Base-by-base conservation (phyloP, 805 yeast species). In the Jamesozyma spencerorum region DNA sequence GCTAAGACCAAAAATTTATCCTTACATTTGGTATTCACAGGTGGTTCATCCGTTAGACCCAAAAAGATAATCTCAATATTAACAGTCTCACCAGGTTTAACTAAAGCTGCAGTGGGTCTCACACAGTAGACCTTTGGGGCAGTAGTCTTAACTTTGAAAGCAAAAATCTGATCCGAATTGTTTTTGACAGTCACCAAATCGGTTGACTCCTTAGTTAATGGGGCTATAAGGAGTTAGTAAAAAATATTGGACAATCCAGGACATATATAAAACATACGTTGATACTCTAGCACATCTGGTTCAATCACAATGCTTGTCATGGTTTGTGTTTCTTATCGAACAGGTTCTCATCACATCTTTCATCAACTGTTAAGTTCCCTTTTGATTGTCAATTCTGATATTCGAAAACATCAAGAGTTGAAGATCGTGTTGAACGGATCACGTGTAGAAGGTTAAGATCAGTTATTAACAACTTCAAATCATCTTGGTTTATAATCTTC, bases 41-140 rank as follows among this genome's bases (percentile, higher is more conserved):
- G 68, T 39, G 94, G 88, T 44, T 85, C 90, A 53, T 78, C 77
- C 40, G 78, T 67, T 51, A 84, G 71, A 13, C 95, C 95, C 64
- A 88, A 88, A 47, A 86, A 77, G 53, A 86, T 85, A 53, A 92
- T 81, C 36, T 88, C 75, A 39, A 92, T 84, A 41, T 82, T 77
- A 39, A 79, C 64, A 18, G 79, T 62, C 48, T 75, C 74, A 28
- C 94, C 92, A 12, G 97, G 88, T 22, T 69, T 70, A 42, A 92
- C 70, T 28, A 81, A 62, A 13, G 92, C 77, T 44, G 97, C 90
- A 63, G 88, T 92, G 47, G 98, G 98, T 66, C 96, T 81, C 39
- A 92, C 97, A 63, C 95, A 85, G 70, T 88, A 81, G 63, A 85
- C 70, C 63, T 85, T 88, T 46, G 98, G 98, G 8, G 97, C 97